These are phyloP conservation scores for Lasiosphaeria hispida DNA, from an alignment of 495 filamentous ascomycete species.

Conservation along the genomic window DNA sequence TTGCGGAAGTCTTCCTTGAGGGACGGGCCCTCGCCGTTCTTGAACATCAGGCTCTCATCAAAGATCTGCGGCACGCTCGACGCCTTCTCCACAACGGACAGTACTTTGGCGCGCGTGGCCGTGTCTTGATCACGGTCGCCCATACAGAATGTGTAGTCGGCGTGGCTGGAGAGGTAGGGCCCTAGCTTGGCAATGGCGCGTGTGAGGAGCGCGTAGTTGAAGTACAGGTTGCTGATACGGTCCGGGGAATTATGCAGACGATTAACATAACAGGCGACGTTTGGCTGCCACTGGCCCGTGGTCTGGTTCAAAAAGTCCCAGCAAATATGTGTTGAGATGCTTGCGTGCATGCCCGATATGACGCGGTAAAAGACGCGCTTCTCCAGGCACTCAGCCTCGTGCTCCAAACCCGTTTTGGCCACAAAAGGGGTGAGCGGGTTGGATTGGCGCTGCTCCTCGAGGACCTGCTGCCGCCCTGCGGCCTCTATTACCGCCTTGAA, in stretches of 20 bases:
- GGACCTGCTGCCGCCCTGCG: conserved; percentile 60
- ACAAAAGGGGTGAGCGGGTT: conserved; percentile 50
- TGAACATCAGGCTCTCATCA: conserved; percentile 93
- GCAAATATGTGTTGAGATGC: conserved; percentile 93
- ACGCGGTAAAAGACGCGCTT: conserved; percentile 96
- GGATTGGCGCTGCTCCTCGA: conserved; percentile 50
- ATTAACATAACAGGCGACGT: conserved; percentile 82
- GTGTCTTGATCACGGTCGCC: conserved; percentile 77
- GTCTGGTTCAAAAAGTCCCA: conserved; percentile 95
- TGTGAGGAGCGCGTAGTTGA: conserved; percentile 92
- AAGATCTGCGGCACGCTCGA: conserved; percentile 72
- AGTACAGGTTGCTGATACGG: conserved; percentile 94
- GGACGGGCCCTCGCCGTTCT: conserved; percentile 61
- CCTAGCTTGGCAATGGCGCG: conserved; percentile 90
- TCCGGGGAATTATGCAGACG: conserved; percentile 83
- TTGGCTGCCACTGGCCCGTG: conserved; percentile 91
- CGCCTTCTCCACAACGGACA: conserved; percentile 67
- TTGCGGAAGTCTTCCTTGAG: conserved; percentile 97
- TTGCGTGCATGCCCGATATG: conserved; percentile 95
- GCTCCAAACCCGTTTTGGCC: conserved; percentile 56
- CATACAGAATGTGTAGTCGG: conserved; percentile 82
- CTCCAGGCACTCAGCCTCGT: conserved; percentile 90
- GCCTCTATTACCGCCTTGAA: conserved; percentile 79
- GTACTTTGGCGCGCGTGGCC: conserved; percentile 74
- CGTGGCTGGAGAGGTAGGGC: conserved; percentile 60